Evolutionary conservation across 768 basidiomycete species (phyloP).

Genomic region (Lactarius hatsudake): DNA sequence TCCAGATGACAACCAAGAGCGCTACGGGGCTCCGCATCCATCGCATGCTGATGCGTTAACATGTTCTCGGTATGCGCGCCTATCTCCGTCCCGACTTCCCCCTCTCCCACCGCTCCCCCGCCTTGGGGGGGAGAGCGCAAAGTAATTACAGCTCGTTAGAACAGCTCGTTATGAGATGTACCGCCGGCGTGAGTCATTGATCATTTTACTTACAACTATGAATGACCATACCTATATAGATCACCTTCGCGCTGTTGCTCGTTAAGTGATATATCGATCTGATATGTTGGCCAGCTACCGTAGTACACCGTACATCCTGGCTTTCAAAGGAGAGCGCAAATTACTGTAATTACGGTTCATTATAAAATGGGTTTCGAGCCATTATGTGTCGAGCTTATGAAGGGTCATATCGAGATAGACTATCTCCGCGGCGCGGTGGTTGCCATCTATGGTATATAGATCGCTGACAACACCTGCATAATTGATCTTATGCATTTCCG

Average conservation of each 20-base stretch:
- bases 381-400: no score
- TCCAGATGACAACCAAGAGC: slow-evolving; percentile 7
- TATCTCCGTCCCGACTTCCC: slow-evolving; percentile 2
- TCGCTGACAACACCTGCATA: no score
- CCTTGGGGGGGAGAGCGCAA: slow-evolving; percentile 5
- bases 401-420: no score
- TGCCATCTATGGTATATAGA: no score
- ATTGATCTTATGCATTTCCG: no score
- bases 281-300: neutral
- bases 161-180: slow-evolving; percentile 2
- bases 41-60: slow-evolving; percentile 10
- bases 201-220: neutral
- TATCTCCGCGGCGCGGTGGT: no score
- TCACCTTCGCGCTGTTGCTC: neutral
- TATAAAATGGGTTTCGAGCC: no score
- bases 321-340: neutral
- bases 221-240: slow-evolving; percentile 2
- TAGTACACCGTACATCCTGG: neutral
- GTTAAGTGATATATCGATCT: neutral
- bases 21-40: slow-evolving; percentile 6
- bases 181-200: neutral
- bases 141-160: no score
- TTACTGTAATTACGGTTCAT: no score
- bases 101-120: slow-evolving; percentile 6
- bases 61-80: neutral